Evolutionary conservation across 2,329 filamentous ascomycete species (phyloP), one percentile per base, ranked within the genome.

Genomic region (Paecilomyces formosus): DNA sequence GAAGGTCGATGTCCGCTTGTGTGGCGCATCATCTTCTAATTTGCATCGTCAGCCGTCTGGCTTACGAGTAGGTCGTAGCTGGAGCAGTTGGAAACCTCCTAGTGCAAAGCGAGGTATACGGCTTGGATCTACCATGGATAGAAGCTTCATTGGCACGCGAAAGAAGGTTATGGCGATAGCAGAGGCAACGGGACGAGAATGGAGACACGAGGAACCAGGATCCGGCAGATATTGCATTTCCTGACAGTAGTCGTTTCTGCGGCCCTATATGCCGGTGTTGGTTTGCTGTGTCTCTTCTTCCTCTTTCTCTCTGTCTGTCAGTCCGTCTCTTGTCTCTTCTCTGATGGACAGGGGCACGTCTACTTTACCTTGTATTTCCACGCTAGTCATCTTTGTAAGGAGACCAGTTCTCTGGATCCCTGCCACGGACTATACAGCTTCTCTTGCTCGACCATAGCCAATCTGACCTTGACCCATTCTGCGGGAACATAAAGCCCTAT

Each of bases 1-100:
- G 21, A 3, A 52, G 21, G 50, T 50, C 55, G 55, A 56, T 30
- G 30, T 30, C 55, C 55, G 45, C 39, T 39, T 33, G 30, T 39
- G 54, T 45, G 54, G 54, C 33, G 54, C 54, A 22, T 55, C 55
- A 56, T 56, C 26, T n/a, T 56, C 39, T n/a, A 31, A 50, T 45
- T 56, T 45, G 39, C 39, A 45, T 56, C 39, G 50, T 56, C 39
- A 39, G 33, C 39, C 26, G 55, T 28, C 55, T 26, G 31, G 55
- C 26, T 21, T 39, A 45, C 35, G 35, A 45, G 35, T 45, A 45
- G 35, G 35, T 45, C 15, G 35, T 45, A 45, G 35, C 18, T 45
- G 13, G 15, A 31, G 11, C 30, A 8, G 30, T 31, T 31, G 30
- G 31, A 49, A 45, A 26, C 1, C 12, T 21, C 26, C 18, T 54